Evolutionary conservation across 768 basidiomycete genomes (phyloP).

Genomic region (Boletus rufocinnamomeus): DNA sequence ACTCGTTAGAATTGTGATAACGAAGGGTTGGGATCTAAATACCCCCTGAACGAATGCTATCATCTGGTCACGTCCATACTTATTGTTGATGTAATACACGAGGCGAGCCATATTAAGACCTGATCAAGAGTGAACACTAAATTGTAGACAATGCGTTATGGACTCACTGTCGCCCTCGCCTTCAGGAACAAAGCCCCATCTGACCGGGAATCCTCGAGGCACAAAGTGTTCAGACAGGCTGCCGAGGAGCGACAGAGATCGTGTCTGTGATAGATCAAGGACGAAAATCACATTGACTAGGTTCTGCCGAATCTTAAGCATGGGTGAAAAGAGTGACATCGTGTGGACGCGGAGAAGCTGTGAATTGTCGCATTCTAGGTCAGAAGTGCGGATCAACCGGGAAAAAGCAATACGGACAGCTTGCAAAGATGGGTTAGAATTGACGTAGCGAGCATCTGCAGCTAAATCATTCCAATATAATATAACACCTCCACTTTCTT

Average conservation of each 20-base stretch:
- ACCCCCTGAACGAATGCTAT: constrained; percentile 62
- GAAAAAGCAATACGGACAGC: constrained; percentile 39
- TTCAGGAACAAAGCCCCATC: constrained; percentile 85
- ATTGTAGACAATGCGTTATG: neutral
- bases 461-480: constrained; percentile 92
- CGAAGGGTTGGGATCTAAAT: constrained; percentile 5
- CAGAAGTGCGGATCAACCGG: neutral
- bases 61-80: constrained; percentile 63
- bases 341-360: constrained; percentile 31
- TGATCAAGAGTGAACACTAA: constrained; percentile 27
- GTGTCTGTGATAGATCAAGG: constrained; percentile 72
- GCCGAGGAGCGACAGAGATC: constrained; percentile 61
- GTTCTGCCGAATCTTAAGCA: constrained; percentile 77
- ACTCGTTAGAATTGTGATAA: constrained; percentile 5
- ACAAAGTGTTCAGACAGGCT: constrained; percentile 71
- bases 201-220: constrained; percentile 68
- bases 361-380: constrained; percentile 3
- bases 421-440: constrained; percentile 53
- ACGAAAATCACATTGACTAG: constrained; percentile 81
- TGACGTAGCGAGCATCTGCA: constrained; percentile 67
- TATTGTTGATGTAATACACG: constrained; percentile 64
- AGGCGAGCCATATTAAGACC: constrained; percentile 72
- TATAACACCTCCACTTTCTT: constrained; percentile 73
- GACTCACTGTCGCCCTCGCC: constrained; percentile 43
- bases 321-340: constrained; percentile 68